Conservation (phyloP, 2,329 filamentous ascomycete species). For the Lomentospora prolificans region DNA sequence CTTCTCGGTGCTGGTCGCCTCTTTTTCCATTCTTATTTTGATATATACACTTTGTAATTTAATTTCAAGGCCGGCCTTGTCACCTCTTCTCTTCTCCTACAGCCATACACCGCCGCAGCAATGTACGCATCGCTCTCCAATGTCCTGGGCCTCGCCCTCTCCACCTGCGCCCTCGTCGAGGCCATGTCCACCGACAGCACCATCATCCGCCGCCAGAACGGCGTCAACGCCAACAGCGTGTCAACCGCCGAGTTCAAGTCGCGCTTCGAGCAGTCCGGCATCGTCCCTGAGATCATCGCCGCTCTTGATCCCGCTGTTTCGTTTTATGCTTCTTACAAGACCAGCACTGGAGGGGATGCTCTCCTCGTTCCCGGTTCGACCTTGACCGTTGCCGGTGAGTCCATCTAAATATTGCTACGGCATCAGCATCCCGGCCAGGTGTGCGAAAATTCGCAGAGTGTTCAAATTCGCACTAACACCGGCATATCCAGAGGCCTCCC, state of each 20-base stretch:
- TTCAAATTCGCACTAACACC: too few species aligned
- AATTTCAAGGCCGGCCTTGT: background rate
- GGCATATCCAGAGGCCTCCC: conserved; percentile 9
- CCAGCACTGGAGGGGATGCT: conserved; percentile 13
- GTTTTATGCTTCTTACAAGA: conserved; percentile 17
- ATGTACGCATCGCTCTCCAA: background rate
- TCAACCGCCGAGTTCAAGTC: conserved; percentile 17
- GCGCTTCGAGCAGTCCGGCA: conserved; percentile 16
- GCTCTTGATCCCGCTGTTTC: conserved; percentile 18
- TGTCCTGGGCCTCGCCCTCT: conserved; percentile 3
- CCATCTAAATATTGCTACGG: background rate
- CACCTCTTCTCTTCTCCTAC: background rate
- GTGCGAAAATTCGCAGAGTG: too few species aligned
- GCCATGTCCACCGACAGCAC: background rate
- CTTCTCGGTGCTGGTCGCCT: conserved; percentile 6
- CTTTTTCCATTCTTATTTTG: background rate
- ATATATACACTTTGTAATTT: background rate
- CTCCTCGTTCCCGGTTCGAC: conserved; percentile 16
- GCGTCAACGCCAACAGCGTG: conserved; percentile 12
- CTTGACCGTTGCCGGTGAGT: conserved; percentile 13
- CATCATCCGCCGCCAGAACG: conserved; percentile 6
- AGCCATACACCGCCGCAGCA: background rate
- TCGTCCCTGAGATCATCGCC: conserved; percentile 19
- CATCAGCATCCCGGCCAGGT: too few species aligned
- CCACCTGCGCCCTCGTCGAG: conserved; percentile 1